Evolutionary conservation across 495 filamentous ascomycete species (phyloP).

Genomic region (Penicillium soppii): DNA sequence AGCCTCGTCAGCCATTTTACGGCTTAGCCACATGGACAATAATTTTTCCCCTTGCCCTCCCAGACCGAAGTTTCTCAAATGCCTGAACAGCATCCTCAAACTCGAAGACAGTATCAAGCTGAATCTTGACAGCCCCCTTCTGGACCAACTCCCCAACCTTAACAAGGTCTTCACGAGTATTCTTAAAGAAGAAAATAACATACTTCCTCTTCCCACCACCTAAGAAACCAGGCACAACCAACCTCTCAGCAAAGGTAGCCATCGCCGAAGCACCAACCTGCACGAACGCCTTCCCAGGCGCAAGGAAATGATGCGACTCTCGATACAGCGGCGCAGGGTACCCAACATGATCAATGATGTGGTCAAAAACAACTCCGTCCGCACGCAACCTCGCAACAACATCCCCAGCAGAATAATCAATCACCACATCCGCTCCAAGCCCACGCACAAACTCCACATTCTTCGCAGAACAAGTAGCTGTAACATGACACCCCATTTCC

Average conservation of each 20-base stretch:
- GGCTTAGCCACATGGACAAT: slow-evolving; percentile 50
- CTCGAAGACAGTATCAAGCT: slow-evolving; percentile 58
- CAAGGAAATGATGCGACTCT: slow-evolving; percentile 52
- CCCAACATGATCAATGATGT: slow-evolving; percentile 63
- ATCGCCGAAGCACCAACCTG: slow-evolving; percentile 49
- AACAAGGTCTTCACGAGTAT: slow-evolving; percentile 45
- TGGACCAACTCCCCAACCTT: slow-evolving; percentile 58
- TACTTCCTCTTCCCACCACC: slow-evolving; percentile 63
- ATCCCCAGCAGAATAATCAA: slow-evolving; percentile 57
- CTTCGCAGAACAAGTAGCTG: slow-evolving; percentile 53
- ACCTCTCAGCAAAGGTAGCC: slow-evolving; percentile 19
- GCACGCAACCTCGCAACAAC: slow-evolving; percentile 46
- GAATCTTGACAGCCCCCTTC: slow-evolving; percentile 59
- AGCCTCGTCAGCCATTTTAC: slow-evolving; percentile 2
- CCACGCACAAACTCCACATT: slow-evolving; percentile 56
- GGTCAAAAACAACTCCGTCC: slow-evolving; percentile 51
- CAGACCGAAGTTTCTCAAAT: slow-evolving; percentile 58
- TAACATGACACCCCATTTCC: slow-evolving; percentile 58
- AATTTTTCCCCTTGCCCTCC: slow-evolving; percentile 65
- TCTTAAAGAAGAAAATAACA: slow-evolving; percentile 40
- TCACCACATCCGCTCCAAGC: slow-evolving; percentile 64
- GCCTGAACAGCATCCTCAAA: slow-evolving; percentile 62
- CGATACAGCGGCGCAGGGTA: slow-evolving; percentile 49
- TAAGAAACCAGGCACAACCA: slow-evolving; percentile 52
- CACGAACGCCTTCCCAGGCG: slow-evolving; percentile 51